Percentiles rank a stretch among this genome's conserved stretches.
phyloP scores from a whole-genome alignment of 2,329 filamentous ascomycete genomes.

The Calonectria henricotiae region DNA sequence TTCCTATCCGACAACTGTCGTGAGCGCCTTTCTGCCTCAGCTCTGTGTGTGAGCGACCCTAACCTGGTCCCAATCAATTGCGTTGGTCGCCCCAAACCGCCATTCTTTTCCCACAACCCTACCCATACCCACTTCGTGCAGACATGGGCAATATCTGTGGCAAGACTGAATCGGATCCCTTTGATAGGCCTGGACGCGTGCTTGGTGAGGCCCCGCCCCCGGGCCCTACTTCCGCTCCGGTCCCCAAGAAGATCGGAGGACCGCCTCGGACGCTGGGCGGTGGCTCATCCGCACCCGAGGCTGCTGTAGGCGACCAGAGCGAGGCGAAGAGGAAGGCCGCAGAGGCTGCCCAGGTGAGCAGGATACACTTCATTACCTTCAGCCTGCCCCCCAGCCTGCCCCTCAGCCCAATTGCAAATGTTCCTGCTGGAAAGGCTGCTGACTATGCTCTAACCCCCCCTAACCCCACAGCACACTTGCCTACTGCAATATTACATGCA shows the following conservation, averaged over 20 bases:
- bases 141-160: constrained; percentile 91
- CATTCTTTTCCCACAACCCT: background rate
- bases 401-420: background rate
- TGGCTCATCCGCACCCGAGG: constrained; percentile 52
- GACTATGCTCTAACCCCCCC: background rate
- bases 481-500: background rate
- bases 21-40: constrained; percentile 17
- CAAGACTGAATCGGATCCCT: constrained; percentile 80
- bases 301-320: constrained; percentile 55
- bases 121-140: background rate
- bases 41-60: background rate
- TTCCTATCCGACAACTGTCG: constrained; percentile 5
- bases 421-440: background rate
- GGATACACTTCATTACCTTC: background rate
- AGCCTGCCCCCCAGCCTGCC: background rate
- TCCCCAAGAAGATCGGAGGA: constrained; percentile 70
- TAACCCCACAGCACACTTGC: too few species aligned
- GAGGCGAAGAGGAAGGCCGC: constrained; percentile 84
- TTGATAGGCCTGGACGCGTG: constrained; percentile 80
- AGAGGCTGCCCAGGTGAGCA: constrained; percentile 85
- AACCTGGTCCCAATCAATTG: background rate
- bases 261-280: constrained; percentile 78
- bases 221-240: constrained; percentile 67
- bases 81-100: background rate
- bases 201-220: constrained; percentile 72